These are phyloP conservation scores for Pleurotus giganteus DNA, from an alignment of 768 basidiomycete species.

Conservation along the genomic window DNA sequence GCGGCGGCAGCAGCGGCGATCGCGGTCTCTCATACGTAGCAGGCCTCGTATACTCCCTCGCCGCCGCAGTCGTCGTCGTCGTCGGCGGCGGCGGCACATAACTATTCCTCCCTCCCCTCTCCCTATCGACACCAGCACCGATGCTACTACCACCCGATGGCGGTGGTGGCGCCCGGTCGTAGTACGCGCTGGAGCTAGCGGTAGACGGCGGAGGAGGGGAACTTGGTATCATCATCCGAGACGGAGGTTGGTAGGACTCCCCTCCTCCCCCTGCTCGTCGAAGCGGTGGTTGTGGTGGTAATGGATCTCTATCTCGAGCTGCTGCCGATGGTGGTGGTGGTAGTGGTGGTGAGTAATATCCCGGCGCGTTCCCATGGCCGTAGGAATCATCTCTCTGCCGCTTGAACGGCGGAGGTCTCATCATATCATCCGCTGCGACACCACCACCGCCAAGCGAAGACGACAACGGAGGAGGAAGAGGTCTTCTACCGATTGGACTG, in stretches of 20 bases:
- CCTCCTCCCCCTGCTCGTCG: not conserved
- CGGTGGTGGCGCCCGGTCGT: not conserved
- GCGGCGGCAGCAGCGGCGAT: not conserved
- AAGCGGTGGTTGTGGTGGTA: not conserved
- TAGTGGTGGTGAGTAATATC: not conserved
- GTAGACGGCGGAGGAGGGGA: not conserved
- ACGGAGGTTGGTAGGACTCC: not conserved
- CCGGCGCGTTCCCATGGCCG: too few species aligned
- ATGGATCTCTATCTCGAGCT: not conserved
- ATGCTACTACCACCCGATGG: not conserved
- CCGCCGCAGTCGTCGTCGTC: too few species aligned
- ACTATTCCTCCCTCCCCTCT: not conserved
- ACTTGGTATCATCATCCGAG: not conserved
- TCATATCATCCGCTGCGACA: conserved; percentile 30
- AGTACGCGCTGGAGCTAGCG: not conserved
- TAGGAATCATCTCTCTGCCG: conserved; percentile 40
- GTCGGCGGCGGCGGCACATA: not conserved
- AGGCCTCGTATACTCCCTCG: not conserved
- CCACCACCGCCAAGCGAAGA: conserved; percentile 9
- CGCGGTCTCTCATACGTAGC: conserved; percentile 4
- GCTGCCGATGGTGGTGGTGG: not conserved
- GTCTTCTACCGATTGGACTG: conserved; percentile 34
- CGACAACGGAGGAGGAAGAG: conserved; percentile 17
- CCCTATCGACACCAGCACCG: not conserved
- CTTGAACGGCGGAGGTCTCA: conserved; percentile 41